Evolutionary conservation across 2,329 filamentous ascomycete genomes (phyloP).

Genomic region (Fusarium bactridioides): DNA sequence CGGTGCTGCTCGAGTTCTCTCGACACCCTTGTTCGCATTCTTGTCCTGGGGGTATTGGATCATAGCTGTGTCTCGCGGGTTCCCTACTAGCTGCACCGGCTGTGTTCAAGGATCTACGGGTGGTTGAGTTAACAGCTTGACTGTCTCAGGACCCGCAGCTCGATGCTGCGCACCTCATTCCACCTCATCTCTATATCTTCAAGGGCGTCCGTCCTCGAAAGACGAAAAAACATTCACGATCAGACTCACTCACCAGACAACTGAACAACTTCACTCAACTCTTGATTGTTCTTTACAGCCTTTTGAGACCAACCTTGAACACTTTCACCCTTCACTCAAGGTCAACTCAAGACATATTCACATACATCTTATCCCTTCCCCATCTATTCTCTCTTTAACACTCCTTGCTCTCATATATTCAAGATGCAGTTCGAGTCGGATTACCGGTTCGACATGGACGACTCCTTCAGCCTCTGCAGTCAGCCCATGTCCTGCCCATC

Average conservation of each 20-base stretch:
- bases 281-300: constrained; percentile 26
- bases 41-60: constrained; percentile 36
- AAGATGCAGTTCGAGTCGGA: constrained; percentile 52
- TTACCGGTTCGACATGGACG: constrained; percentile 51
- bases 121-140: constrained; percentile 46
- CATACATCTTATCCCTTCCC: neutral
- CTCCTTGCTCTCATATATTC: constrained; percentile 11
- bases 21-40: constrained; percentile 45
- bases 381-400: constrained; percentile 10
- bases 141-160: constrained; percentile 47
- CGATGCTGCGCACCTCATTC: constrained; percentile 48
- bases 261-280: constrained; percentile 11
- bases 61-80: constrained; percentile 48
- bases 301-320: constrained; percentile 27
- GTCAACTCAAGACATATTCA: constrained; percentile 24
- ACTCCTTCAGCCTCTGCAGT: constrained; percentile 50
- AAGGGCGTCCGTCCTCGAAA: constrained; percentile 47
- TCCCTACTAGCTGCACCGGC: constrained; percentile 41
- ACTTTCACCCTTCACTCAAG: constrained; percentile 27
- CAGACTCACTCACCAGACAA: constrained; percentile 41
- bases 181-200: constrained; percentile 53
- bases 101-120: constrained; percentile 44
- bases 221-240: constrained; percentile 47
- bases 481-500: constrained; percentile 49
- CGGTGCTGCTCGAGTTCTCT: constrained; percentile 4